These are phyloP conservation scores for Fistulinella prunicolor DNA, from an alignment of 768 basidiomycete genomes.

Conservation along the genomic window DNA sequence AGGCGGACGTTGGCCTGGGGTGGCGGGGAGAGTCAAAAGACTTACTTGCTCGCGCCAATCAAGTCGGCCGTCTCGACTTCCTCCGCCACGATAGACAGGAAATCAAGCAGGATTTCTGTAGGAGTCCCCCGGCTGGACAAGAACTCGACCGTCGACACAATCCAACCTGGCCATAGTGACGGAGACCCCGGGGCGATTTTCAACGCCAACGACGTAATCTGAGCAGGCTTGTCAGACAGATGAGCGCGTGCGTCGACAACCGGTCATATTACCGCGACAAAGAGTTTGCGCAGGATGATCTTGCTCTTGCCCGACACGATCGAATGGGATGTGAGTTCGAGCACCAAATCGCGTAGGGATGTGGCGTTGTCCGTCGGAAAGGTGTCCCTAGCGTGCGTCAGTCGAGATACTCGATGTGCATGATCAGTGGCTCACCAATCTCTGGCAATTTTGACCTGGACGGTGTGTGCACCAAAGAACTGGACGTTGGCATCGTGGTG, in stretches of 20 bases:
- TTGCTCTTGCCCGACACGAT: conserved; percentile 56
- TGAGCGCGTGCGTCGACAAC: neutral
- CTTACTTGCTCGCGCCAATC: conserved; percentile 69
- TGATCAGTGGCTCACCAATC: conserved; percentile 64
- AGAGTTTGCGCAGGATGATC: conserved; percentile 82
- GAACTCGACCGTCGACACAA: conserved; percentile 57
- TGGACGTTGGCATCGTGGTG: conserved; percentile 79
- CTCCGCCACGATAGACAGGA: conserved; percentile 80
- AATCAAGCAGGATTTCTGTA: conserved; percentile 64
- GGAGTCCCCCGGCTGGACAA: conserved; percentile 61
- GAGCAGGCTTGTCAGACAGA: conserved; percentile 7
- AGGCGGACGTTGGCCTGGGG: conserved; percentile 7
- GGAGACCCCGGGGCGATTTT: conserved; percentile 60
- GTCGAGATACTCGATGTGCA: neutral
- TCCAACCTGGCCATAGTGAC: conserved; percentile 73
- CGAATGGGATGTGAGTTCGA: conserved; percentile 68
- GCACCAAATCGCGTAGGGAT: conserved; percentile 59
- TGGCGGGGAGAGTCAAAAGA: conserved; percentile 9
- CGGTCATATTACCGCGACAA: conserved; percentile 63
- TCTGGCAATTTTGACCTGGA: conserved; percentile 89
- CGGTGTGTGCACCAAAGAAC: conserved; percentile 93
- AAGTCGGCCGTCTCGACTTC: conserved; percentile 78
- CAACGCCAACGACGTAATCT: conserved; percentile 70
- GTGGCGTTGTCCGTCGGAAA: conserved; percentile 62
- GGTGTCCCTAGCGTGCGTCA: conserved; percentile 53